Percentiles rank a stretch among this genome's conserved stretches.
These are phyloP conservation scores for Globisporangium nodosum DNA, from an alignment of 352 stramenopile species.

Conservation along the genomic window DNA sequence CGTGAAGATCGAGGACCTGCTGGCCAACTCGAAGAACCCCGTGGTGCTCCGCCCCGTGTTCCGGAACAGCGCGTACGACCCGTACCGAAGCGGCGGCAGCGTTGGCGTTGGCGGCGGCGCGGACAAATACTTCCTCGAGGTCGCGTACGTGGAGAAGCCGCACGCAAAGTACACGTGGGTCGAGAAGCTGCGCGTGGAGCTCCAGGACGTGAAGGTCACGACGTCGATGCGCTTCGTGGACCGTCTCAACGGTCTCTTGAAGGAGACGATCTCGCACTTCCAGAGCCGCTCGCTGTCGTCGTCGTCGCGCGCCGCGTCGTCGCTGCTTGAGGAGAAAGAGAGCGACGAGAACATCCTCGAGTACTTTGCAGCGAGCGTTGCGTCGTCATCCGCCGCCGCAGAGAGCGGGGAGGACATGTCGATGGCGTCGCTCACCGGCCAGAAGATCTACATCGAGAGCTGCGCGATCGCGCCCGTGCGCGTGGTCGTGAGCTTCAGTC, in stretches of 20 bases:
- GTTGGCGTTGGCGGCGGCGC: background rate
- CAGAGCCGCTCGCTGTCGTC: conserved; percentile 49
- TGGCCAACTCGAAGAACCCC: conserved; percentile 56
- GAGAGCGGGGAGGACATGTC: conserved; percentile 37
- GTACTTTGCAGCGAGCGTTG: conserved; percentile 50
- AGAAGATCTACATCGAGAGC: conserved; percentile 73
- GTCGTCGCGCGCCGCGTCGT: conserved; percentile 29
- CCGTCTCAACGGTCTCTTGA: conserved; percentile 47
- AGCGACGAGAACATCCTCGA: conserved; percentile 52
- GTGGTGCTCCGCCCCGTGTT: conserved; percentile 55
- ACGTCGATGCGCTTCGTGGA: conserved; percentile 82
- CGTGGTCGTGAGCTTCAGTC: conserved; percentile 72
- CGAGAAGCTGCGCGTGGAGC: conserved; percentile 45
- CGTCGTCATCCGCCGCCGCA: conserved; percentile 3
- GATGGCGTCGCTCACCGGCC: conserved; percentile 68
- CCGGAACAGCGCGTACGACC: conserved; percentile 14
- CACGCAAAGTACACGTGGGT: conserved; percentile 71
- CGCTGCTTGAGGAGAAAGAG: conserved; percentile 17
- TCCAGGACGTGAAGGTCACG: conserved; percentile 65
- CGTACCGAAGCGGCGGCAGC: conserved; percentile 4
- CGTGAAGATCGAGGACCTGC: conserved; percentile 68
- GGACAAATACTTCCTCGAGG: conserved; percentile 57
- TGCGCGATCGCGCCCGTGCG: conserved; percentile 65
- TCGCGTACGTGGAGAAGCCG: conserved; percentile 63
- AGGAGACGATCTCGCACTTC: conserved; percentile 69